Evolutionary conservation across 306 rosid genomes (phyloP), one percentile per base, ranked within the genome.

Genomic region (Cucumis hystrix): DNA sequence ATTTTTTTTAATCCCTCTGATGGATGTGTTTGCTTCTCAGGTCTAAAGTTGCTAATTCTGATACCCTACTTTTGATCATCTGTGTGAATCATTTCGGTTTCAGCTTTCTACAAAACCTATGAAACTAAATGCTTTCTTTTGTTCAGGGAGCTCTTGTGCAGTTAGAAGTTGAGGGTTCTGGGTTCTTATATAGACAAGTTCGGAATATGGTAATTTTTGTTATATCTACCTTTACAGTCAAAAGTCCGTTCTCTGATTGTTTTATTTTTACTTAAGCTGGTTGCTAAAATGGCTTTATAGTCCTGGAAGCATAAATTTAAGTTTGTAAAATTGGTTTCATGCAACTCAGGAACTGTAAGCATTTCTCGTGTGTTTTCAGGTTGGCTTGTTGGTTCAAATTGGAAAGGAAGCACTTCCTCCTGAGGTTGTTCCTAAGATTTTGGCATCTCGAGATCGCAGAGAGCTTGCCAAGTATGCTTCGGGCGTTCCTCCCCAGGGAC

Each of bases 151-250:
- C 83, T 62, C 89, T 88, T 58, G 43, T 86, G 55, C 89, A 65
- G 81, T 74, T 88, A 52, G 88, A 95, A 87, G 97, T 95, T 72
- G 98, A 95, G 83, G 98, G 98, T 64, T 85, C 98, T 0, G 98
- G 98, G 58, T 95, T 95, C 85, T 83, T 95, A 45, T 95, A 92
- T 78, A 85, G 97, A 86, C 98, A 95, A 89, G 97, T 95, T 7
- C 91, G 97, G 43, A 95, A 92, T 84, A 95, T 95, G 98, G 98
- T 95, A 84, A 61, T 75, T 2, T 57, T 16, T 49, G 62, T 73
- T 73, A 1, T 10, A 33, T 7, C 43, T 5, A 72, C 28, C 7
- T 15, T 28, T 4, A 15, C 18, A 51, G 45, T 28, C 10, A 7
- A 25, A 12, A 7, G 39, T 47, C 14, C 39, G 13, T 45, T 45